Evolutionary conservation across 2,329 filamentous ascomycete genomes (phyloP), one percentile per base, ranked within the genome.

Genomic region (Paraphoma chrysanthemicola): DNA sequence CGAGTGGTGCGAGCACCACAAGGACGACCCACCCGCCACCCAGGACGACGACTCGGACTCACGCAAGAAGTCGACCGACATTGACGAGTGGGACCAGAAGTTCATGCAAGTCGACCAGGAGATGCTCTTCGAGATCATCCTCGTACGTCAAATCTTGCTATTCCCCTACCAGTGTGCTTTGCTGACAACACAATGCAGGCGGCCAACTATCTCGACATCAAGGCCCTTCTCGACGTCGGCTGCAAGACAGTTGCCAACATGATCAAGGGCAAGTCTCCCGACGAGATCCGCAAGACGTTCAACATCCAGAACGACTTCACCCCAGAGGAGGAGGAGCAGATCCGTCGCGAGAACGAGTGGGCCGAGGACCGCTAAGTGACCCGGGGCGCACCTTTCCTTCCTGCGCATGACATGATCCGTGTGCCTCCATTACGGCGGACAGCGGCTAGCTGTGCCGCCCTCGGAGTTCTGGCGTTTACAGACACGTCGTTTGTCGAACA

Each of bases 61-160:
- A 48, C 92, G 95, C 69, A 97, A 97, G 85, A 97, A 97, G 87
- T 97, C 93, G 1, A 98, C 95, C 45, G 95, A 99, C 71, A 99
- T 99, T 66, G 95, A 98, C 57, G 95, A 99, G 80, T 99, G 95
- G 95, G 95, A 99, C 71, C 94, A 98, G 80, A 99, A 99, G 82
- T 99, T 98, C 80, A 98, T 99, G 95, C 94, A 98, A 80, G 95
- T 99, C 16, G 95, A 99, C 77, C 95, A 99, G 76, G 95, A 99
- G 81, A 98, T 99, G 95, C 87, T 99, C 1, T 99, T 99, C 68
- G 95, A 99, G 83, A 98, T 99, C 74, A 99, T 99, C 69, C 85
- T 99, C 28, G 92, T 95, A 85, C 56, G 89, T 66, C 23, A 33
- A 30, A 58, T 23, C 30, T 36, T 10, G 14, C 33, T 36, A 14